Evolutionary conservation across 2,329 filamentous ascomycete genomes (phyloP).

Genomic region (Sclerotinia minor): DNA sequence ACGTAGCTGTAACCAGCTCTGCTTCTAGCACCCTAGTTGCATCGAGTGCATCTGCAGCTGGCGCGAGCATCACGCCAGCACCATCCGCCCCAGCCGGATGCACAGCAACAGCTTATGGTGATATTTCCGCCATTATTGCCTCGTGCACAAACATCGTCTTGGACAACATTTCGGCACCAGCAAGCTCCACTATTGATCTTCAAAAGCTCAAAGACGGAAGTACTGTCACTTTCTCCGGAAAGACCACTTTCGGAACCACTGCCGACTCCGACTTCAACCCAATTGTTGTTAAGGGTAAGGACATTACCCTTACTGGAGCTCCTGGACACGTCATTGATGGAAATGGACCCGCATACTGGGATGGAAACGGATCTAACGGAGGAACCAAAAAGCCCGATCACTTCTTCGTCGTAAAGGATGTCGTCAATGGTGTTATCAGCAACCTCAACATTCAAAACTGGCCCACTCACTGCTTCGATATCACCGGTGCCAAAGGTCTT

Average conservation of each 20-base stretch:
- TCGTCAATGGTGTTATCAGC: conserved; percentile 49
- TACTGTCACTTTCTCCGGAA: conserved; percentile 61
- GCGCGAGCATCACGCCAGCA: background rate
- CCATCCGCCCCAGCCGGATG: conserved; percentile 41
- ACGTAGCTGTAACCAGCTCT: background rate
- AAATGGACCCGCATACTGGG: conserved; percentile 53
- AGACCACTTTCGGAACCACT: conserved; percentile 64
- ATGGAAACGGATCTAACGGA: conserved; percentile 58
- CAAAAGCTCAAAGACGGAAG: conserved; percentile 45
- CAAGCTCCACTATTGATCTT: conserved; percentile 45
- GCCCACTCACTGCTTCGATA: conserved; percentile 54
- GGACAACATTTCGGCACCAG: conserved; percentile 45
- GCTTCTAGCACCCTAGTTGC: background rate
- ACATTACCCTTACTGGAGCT: conserved; percentile 35
- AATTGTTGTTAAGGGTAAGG: conserved; percentile 45
- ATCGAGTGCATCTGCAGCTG: background rate
- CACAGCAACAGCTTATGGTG: conserved; percentile 53
- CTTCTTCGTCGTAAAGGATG: conserved; percentile 56
- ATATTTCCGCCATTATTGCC: conserved; percentile 44
- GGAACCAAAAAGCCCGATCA: conserved; percentile 65
- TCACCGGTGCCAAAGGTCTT: conserved; percentile 48
- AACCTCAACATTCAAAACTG: conserved; percentile 55
- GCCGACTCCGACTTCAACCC: conserved; percentile 62
- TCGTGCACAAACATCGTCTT: conserved; percentile 48
- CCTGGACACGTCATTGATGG: conserved; percentile 51